Evolutionary conservation across 1,284 basidiomycete species (phyloP).

Genomic region (Fomes fomentarius): DNA sequence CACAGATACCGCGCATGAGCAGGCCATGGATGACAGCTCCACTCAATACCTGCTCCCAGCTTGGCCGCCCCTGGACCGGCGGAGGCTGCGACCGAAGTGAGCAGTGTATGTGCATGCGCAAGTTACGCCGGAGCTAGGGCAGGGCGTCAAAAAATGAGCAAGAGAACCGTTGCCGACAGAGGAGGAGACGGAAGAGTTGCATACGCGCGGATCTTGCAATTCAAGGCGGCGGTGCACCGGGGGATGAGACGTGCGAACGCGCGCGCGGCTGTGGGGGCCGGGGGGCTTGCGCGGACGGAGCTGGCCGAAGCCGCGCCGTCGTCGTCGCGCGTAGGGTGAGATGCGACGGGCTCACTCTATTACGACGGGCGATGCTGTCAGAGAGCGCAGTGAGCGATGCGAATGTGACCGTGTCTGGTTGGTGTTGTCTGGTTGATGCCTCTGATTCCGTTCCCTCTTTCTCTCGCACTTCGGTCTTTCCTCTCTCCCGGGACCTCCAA

Average conservation of each 20-base stretch:
- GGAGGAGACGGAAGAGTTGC: neutral
- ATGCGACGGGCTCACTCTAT: neutral
- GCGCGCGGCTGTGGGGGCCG: too few relatives aligned
- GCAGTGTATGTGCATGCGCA: too few relatives aligned
- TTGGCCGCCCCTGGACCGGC: constrained; percentile 1
- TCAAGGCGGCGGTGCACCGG: constrained; percentile 7
- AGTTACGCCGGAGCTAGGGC: too few relatives aligned
- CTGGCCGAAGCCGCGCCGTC: too few relatives aligned
- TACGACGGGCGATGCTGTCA: constrained; percentile 11
- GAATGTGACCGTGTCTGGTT: too few relatives aligned
- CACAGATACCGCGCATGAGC: too few relatives aligned
- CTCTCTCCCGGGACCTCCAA: constrained; percentile 5
- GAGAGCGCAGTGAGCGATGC: neutral
- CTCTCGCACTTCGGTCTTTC: constrained; percentile 14
- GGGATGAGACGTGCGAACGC: constrained; percentile 1
- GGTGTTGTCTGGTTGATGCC: constrained; percentile 12
- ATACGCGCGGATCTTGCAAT: neutral
- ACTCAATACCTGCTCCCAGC: neutral
- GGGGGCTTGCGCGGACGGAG: too few relatives aligned
- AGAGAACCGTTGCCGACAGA: neutral
- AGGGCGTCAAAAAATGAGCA: neutral
- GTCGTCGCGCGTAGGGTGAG: too few relatives aligned
- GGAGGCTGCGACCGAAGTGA: neutral
- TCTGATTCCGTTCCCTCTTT: constrained; percentile 15
- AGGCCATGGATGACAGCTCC: neutral